phyloP scores from a whole-genome alignment of 176 grass and related monocot genomes.

The Pontederia crassipes region DNA sequence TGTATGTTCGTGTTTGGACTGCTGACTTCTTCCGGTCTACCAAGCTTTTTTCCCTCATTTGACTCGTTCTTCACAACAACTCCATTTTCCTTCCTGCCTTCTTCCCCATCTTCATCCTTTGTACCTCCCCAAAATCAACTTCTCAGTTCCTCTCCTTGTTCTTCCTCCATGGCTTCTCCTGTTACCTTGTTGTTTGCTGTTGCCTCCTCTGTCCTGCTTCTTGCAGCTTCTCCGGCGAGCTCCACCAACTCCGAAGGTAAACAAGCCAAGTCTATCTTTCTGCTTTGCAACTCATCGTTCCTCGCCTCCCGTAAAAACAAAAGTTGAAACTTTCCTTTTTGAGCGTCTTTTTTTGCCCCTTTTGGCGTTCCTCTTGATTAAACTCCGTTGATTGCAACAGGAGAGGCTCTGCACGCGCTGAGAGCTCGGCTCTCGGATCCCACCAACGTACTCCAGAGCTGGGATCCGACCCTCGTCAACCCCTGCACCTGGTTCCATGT shows the following conservation, averaged over 20 bases:
- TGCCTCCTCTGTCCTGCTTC: conserved; percentile 18
- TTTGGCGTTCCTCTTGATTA: background rate
- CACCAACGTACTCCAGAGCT: conserved; percentile 91
- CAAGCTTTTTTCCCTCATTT: background rate
- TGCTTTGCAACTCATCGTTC: background rate
- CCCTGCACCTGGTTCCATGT: conserved; percentile 99
- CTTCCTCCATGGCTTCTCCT: conserved; percentile 1
- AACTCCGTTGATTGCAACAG: conserved; percentile 9
- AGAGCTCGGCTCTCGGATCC: conserved; percentile 63
- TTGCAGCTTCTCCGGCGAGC: conserved; percentile 28
- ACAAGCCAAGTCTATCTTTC: background rate
- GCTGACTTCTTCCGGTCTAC: background rate
- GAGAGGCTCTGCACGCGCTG: conserved; percentile 72
- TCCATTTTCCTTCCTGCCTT: background rate
- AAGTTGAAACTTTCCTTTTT: background rate
- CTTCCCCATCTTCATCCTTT: too few species aligned
- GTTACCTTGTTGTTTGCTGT: background rate
- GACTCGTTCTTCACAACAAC: too few species aligned
- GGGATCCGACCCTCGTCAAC: conserved; percentile 90
- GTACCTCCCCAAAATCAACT: background rate
- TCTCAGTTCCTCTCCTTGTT: background rate
- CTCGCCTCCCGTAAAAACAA: too few species aligned
- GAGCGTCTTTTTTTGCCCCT: conserved; percentile 7
- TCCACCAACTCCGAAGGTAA: conserved; percentile 38
- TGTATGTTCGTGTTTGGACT: background rate